Conservation (phyloP, 768 basidiomycete species). For the Rhizopogon rudus region DNA sequence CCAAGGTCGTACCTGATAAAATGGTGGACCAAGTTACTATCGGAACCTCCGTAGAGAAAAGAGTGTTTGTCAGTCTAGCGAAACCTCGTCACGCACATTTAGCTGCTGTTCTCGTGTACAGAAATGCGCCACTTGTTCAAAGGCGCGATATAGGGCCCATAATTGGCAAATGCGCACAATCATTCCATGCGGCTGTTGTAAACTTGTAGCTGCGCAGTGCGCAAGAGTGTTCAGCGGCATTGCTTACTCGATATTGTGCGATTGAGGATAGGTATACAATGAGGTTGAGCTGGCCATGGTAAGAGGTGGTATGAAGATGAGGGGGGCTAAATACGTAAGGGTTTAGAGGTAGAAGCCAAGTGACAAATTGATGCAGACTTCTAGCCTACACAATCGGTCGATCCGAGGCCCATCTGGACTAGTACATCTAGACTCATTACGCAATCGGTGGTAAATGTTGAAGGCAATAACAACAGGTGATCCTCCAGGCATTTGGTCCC, state of each 20-base stretch:
- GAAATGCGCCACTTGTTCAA: slow-evolving; percentile 92
- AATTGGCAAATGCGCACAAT: slow-evolving; percentile 91
- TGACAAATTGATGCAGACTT: too few species aligned
- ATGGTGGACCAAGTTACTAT: slow-evolving; percentile 75
- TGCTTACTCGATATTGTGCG: slow-evolving; percentile 55
- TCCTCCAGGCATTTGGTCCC: too few species aligned
- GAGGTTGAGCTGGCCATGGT: too few species aligned
- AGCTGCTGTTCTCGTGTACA: slow-evolving; percentile 24
- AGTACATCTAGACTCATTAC: too few species aligned
- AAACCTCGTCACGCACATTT: background rate
- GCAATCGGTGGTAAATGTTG: too few species aligned
- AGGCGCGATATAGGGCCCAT: slow-evolving; percentile 57
- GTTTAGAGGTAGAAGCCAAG: too few species aligned
- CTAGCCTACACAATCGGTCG: too few species aligned
- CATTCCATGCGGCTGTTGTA: slow-evolving; percentile 65
- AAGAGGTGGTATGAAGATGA: too few species aligned
- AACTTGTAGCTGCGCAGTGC: slow-evolving; percentile 62
- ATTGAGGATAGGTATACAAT: slow-evolving; percentile 15
- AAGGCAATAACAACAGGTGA: too few species aligned
- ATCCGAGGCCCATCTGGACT: too few species aligned
- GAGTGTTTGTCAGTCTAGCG: slow-evolving; percentile 72
- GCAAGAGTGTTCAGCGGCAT: slow-evolving; percentile 41
- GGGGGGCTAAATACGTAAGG: too few species aligned
- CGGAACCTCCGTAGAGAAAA: slow-evolving; percentile 30
- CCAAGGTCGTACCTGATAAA: slow-evolving; percentile 81